A percentile compares a stretch with the other conserved stretches of the same genome.
Evolutionary conservation across 176 grass and related monocot species (phyloP).

Genomic region (Raddia guianensis): DNA sequence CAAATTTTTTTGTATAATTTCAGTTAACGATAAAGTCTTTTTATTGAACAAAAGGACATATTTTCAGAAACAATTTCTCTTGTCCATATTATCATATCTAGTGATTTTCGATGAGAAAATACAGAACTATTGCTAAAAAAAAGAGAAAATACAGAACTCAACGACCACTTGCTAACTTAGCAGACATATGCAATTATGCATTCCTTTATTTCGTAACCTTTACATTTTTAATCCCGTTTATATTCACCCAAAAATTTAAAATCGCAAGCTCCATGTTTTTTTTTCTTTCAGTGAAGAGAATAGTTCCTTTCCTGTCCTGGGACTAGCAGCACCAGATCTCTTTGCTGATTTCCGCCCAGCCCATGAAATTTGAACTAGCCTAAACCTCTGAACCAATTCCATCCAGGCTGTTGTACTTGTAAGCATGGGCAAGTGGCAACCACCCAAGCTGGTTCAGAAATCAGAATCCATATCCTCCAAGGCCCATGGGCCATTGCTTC

Average conservation of each 20-base stretch:
- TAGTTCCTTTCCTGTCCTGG: background rate
- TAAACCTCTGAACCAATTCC: background rate
- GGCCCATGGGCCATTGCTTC: background rate
- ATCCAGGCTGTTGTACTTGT: background rate
- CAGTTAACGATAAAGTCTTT: too few species aligned
- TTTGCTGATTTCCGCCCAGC: background rate
- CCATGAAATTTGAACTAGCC: background rate
- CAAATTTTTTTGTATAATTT: too few species aligned
- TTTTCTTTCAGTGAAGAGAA: background rate
- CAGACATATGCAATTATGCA: background rate
- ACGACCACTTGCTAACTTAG: too few species aligned
- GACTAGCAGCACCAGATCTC: background rate
- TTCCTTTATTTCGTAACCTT: background rate
- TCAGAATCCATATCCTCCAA: background rate
- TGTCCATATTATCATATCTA: too few species aligned
- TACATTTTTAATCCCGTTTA: background rate
- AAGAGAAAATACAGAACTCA: too few species aligned
- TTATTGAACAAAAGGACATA: too few species aligned
- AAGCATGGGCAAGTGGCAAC: background rate
- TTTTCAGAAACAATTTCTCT: too few species aligned
- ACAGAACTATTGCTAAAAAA: too few species aligned
- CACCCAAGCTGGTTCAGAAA: background rate
- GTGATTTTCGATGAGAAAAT: too few species aligned
- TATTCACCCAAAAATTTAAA: background rate
- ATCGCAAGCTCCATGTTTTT: background rate